Percentiles rank a stretch among this genome's conserved stretches.
These are phyloP conservation scores for Hortaea werneckii DNA, from an alignment of 2,329 filamentous ascomycete genomes.

Conservation along the genomic window DNA sequence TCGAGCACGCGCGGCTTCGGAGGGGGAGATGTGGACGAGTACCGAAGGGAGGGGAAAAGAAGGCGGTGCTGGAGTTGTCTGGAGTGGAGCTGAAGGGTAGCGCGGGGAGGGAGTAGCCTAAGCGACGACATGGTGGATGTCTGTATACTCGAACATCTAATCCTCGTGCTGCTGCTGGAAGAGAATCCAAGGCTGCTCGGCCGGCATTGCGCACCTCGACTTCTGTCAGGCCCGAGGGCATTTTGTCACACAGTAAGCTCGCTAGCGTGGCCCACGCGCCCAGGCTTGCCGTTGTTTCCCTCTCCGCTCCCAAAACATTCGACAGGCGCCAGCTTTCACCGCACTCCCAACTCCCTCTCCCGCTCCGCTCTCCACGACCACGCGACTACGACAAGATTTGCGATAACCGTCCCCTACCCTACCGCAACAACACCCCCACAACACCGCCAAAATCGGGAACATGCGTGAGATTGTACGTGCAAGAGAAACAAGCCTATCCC, in stretches of 20 bases:
- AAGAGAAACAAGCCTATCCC: slow-evolving; percentile 6
- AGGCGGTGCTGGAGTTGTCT: slow-evolving; percentile 16
- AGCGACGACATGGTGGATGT: slow-evolving; percentile 8
- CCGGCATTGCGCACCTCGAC: too few species aligned
- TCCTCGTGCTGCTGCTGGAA: too few species aligned
- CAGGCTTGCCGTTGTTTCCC: neutral
- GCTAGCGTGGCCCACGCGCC: neutral
- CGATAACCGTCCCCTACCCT: slow-evolving; percentile 7
- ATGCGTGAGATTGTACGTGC: slow-evolving; percentile 62
- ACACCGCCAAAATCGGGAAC: slow-evolving; percentile 27
- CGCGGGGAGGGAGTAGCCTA: slow-evolving; percentile 7
- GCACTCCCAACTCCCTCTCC: slow-evolving; percentile 2
- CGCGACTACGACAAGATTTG: slow-evolving; percentile 1
- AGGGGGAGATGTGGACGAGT: slow-evolving; percentile 24
- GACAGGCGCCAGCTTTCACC: slow-evolving; percentile 6
- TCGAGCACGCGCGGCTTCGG: slow-evolving; percentile 62
- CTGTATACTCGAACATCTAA: too few species aligned
- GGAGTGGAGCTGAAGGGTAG: slow-evolving; percentile 17
- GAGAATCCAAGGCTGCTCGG: too few species aligned
- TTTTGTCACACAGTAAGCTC: neutral
- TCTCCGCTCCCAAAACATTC: slow-evolving; percentile 4
- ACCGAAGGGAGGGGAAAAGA: slow-evolving; percentile 10
- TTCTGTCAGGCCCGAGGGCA: neutral
- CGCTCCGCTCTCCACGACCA: slow-evolving; percentile 1
- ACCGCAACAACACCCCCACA: too few species aligned